A percentile compares a stretch with the other conserved stretches of the same genome.
phyloP scores from a whole-genome alignment of 2,329 filamentous ascomycete species.

The Cyanodermella asteris region DNA sequence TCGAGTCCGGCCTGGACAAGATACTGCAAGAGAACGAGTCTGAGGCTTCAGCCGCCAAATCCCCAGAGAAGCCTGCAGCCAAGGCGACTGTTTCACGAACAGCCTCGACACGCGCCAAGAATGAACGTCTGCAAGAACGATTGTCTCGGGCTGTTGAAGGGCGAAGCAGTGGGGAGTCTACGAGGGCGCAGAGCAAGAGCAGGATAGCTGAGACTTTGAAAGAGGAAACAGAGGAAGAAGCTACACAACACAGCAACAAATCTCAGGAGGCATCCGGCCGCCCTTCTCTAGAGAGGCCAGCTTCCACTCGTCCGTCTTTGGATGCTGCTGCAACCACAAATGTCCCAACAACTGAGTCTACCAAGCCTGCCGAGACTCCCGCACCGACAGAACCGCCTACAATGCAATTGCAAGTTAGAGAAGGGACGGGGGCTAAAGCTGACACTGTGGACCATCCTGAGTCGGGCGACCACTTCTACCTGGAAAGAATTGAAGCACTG shows the following conservation, averaged over 20 bases:
- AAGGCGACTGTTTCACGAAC: constrained; percentile 5
- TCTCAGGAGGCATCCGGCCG: neutral
- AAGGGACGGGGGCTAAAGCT: too few relatives aligned
- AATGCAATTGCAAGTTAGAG: too few relatives aligned
- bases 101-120: constrained; percentile 42
- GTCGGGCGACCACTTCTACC: constrained; percentile 57
- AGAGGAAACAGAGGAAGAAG: neutral
- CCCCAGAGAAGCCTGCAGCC: neutral
- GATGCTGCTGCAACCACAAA: too few relatives aligned
- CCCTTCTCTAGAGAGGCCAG: constrained; percentile 4
- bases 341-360: too few relatives aligned
- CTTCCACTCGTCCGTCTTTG: constrained; percentile 5
- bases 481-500: constrained; percentile 78
- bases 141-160: constrained; percentile 24
- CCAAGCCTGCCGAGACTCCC: too few relatives aligned
- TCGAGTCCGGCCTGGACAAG: constrained; percentile 79
- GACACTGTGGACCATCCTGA: too few relatives aligned
- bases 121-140: constrained; percentile 72
- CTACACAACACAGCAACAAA: too few relatives aligned
- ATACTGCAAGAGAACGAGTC: constrained; percentile 50
- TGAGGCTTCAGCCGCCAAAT: constrained; percentile 4
- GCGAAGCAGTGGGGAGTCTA: too few relatives aligned
- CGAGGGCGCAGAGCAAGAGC: too few relatives aligned
- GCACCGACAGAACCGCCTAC: too few relatives aligned
- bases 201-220: too few relatives aligned